A percentile compares a stretch with the other conserved stretches of the same genome.
Evolutionary conservation across 2,329 filamentous ascomycete species (phyloP).

Genomic region (Penicillium sp.): DNA sequence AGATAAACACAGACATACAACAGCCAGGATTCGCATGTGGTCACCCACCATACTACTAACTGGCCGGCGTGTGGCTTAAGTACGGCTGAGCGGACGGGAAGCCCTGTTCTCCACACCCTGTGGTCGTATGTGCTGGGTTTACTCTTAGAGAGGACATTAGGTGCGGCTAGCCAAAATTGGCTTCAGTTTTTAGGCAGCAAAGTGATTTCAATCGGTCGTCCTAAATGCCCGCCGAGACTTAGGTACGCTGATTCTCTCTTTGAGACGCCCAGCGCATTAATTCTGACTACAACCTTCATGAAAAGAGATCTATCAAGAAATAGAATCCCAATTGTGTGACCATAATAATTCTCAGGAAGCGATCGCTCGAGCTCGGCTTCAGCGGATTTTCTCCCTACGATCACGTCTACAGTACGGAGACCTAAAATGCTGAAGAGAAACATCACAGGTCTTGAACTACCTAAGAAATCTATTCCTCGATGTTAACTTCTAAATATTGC

Average conservation of each 20-base stretch:
- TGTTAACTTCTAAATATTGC: background rate
- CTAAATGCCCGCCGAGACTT: background rate
- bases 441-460: background rate
- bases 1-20: too few species aligned
- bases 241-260: too few species aligned
- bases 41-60: too few species aligned
- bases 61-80: too few species aligned
- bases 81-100: too few species aligned
- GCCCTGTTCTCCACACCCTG: too few species aligned
- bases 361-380: background rate
- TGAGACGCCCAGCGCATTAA: background rate
- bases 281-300: background rate
- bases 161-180: background rate
- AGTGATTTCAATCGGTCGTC: background rate
- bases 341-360: background rate
- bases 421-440: background rate
- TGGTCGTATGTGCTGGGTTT: too few species aligned
- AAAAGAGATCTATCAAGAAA: background rate
- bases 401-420: background rate
- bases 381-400: background rate
- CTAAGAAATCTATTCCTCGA: background rate
- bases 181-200: background rate
- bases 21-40: too few species aligned
- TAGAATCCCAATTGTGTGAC: background rate
- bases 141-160: background rate